Evolutionary conservation across 2,329 filamentous ascomycete genomes (phyloP), one percentile per base, ranked within the genome.

Genomic region (Pyrenophora seminiperda): DNA sequence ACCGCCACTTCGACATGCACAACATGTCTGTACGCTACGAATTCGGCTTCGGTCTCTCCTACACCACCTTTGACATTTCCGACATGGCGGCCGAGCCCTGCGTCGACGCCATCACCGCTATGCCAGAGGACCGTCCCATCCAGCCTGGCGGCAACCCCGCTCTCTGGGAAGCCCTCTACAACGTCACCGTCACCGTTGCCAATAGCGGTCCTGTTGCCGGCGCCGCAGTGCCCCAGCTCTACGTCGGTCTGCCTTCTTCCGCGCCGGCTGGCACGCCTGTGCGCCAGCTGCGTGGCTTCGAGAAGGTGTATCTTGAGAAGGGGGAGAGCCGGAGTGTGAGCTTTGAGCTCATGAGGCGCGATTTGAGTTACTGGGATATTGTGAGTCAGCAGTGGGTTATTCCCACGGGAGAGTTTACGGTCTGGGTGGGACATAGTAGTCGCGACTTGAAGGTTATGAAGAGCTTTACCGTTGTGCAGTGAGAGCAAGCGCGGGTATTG

Each of bases 311-410:
- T 19, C 68, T 84, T 1, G 61, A 68, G n/a, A 57, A 73, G 1
- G 90, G 90, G 15, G 74, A 83, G 71, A 83, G 80, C 39, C 78
- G 77, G n/a, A 82, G 79, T 3, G 94, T 94, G 74, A 77, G 72
- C 1, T 86, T 83, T 1, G 80, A 84, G 22, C 73, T 97, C 42
- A 90, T 85, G 17, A 81, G 92, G 29, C 84, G 90, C 47, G 92
- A 97, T 67, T 61, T 97, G 53, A 91, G 88, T 71, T 94, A 90
- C 76, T 97, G 92, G 92, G 89, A 96, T 59, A 76, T 83, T 1
- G 78, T 70, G 0, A 71, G 75, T 15, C 91, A 96, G 79, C 86
- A 96, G 76, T 97, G 92, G 91, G 81, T 91, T 20, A 71, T 66
- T 56, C 71, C 51, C 72, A 77, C n/a, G 66, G 79, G 71, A 72